Evolutionary conservation across 768 basidiomycete species (phyloP), one percentile per base, ranked within the genome.

Genomic region (Phaeotremella fagi): DNA sequence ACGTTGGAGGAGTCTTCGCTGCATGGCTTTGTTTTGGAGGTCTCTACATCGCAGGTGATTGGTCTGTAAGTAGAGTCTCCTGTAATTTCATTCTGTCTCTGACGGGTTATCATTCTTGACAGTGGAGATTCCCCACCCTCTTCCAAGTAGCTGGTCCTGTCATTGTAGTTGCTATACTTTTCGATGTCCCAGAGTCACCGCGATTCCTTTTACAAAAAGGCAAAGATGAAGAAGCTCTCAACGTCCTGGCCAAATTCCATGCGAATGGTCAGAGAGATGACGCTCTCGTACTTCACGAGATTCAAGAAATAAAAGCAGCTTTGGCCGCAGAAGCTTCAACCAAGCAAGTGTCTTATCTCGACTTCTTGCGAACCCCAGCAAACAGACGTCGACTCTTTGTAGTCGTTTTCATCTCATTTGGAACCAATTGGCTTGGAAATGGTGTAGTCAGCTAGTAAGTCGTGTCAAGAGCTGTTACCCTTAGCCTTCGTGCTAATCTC

Each of bases 221-320:
- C 37, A 53, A 54, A 43, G 57, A 65, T 22, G 54, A 61, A 29
- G 47, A 61, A 12, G 66, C 67, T 3, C 37, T 68, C 18, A 50
- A 54, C 22, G 56, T 70, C 20, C 55, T 73, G 25, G 54, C 55
- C 48, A 63, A 60, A 43, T 64, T 63, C 42, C 69, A 71, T 26
- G 65, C 63, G 15, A 65, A 70, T 45, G 68, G 70, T 5, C 46
- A 48, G 25, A 45, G 54, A 36, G 51, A 57, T 22, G 70, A 73
- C 49, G 48, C 20, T 22, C 64, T 70, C 33, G 61, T 72, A 22
- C 44, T 33, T 27, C 61, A 59, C 54, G 70, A 72, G 45, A 50
- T 60, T 41, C 48, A 57, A 33, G 68, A 70, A 55, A 61, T 70
- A 28, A 55, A 45, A 9, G 46, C 57, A 1, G 55, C 57, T 0